Base-by-base conservation (phyloP, 352 stramenopile genomes). In the Phytophthora cactorum region DNA sequence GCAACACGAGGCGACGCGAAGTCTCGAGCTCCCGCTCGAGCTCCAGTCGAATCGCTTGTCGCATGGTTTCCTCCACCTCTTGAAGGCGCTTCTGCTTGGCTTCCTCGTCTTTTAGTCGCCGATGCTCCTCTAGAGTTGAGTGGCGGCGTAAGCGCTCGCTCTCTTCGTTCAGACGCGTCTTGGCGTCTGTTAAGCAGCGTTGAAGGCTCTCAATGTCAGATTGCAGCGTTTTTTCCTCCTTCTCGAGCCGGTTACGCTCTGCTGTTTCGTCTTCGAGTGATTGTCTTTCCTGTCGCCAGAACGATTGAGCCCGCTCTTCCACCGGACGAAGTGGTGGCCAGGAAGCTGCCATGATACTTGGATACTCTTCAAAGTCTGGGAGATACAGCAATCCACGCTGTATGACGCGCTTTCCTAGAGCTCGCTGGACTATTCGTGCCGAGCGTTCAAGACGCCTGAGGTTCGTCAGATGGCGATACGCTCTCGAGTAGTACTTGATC, bases 21-120 rank as follows among this genome's bases (percentile, higher is more conserved):
- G 74, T 75, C 44, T 94, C 81, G 1, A 88, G 62, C 51, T 91
- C 79, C n/a, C 75, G 74, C 66, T 92, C 86, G 1, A 94, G 68
- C 17, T 91, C 86, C 36, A 81, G 51, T 12, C 84, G 84, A 59
- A 92, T 88, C 14, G 87, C 63, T 28, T 71, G 57, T 2, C 84
- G 72, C 68, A 84, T 89, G 14, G 62, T 52, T 22, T 9, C 47
- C 58, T 90, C 82, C 28, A 84, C 63, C 12, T 80, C 71, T 14
- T 75, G 53, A 14, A 92, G 63, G 14, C 75, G 62, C 22, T 72
- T 70, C 8, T 76, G 58, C 27, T 74, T 75, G 6, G 28, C 22
- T 46, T 81, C 73, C 25, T 88, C 81, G 9, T 89, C 82, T 63
- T 90, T 89, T 1, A 75, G 27, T 27, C 77, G 72, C 15, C 81